Conservation (phyloP, 2,329 filamentous ascomycete genomes). For the Hypoxylon rubiginosum region DNA sequence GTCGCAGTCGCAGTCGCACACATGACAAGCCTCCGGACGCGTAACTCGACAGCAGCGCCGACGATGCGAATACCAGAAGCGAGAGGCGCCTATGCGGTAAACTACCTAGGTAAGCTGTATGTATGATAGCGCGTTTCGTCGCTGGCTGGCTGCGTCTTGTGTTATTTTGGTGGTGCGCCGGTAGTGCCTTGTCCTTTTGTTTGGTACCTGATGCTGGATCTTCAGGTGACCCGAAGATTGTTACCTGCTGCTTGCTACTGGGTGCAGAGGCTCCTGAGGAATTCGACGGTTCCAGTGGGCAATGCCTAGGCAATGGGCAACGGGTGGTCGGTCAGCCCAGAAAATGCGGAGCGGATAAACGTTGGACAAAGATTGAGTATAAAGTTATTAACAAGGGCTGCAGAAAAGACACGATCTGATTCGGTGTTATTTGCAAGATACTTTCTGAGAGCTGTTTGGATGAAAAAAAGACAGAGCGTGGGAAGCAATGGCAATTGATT, state of each 20-base stretch:
- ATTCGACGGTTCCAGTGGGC: slow-evolving; percentile 27
- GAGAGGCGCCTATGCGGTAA: slow-evolving; percentile 29
- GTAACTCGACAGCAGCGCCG: slow-evolving; percentile 25
- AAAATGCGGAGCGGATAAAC: slow-evolving; percentile 46
- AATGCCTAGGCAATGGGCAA: too few relatives aligned
- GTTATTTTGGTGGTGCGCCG: slow-evolving; percentile 10
- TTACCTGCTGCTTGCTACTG: slow-evolving; percentile 18
- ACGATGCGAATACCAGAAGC: slow-evolving; percentile 21
- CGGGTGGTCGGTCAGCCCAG: slow-evolving; percentile 26
- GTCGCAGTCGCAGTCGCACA: slow-evolving; percentile 15
- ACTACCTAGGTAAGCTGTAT: too few relatives aligned
- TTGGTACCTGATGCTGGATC: slow-evolving; percentile 31
- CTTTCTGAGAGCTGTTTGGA: slow-evolving; percentile 50
- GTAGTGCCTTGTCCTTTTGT: slow-evolving; percentile 38
- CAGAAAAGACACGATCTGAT: slow-evolving; percentile 35
- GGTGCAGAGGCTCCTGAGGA: background rate
- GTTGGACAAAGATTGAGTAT: slow-evolving; percentile 33
- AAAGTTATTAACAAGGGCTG: slow-evolving; percentile 34
- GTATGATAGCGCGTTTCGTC: slow-evolving; percentile 29
- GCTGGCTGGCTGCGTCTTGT: slow-evolving; percentile 29
- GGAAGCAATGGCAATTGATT: slow-evolving; percentile 51
- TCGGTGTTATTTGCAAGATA: slow-evolving; percentile 49
- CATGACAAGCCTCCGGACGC: slow-evolving; percentile 19
- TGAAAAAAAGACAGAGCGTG: slow-evolving; percentile 45
- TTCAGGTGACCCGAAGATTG: slow-evolving; percentile 36